Evolutionary conservation across 2,329 filamentous ascomycete species (phyloP).

Genomic region (Alternaria conjuncta): DNA sequence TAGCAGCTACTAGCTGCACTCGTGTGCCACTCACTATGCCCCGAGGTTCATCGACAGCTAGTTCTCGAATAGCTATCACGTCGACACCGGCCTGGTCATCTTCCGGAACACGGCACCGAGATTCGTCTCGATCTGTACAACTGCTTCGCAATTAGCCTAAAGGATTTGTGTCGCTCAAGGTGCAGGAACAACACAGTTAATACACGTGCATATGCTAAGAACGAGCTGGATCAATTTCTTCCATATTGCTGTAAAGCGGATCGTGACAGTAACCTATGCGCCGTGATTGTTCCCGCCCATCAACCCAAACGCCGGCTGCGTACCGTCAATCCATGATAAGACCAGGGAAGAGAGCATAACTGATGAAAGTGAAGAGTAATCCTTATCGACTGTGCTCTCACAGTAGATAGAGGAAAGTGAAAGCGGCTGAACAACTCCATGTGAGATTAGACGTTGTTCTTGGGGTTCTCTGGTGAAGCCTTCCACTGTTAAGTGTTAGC

Average conservation of each 20-base stretch:
- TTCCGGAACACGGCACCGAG: not conserved
- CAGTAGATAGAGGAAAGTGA: not conserved
- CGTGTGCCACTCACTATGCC: not conserved
- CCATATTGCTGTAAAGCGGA: constrained; percentile 30
- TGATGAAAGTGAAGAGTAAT: not conserved
- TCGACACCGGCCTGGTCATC: not conserved
- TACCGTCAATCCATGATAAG: not conserved
- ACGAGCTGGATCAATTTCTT: constrained; percentile 21
- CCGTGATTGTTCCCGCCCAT: constrained; percentile 6
- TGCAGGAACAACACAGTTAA: constrained; percentile 31
- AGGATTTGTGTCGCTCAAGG: constrained; percentile 21
- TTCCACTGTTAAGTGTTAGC: constrained; percentile 40
- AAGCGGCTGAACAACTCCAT: not conserved
- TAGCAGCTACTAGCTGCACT: not conserved
- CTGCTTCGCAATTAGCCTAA: constrained; percentile 28
- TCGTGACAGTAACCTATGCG: constrained; percentile 13
- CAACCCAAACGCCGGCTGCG: constrained; percentile 1
- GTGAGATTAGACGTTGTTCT: constrained; percentile 32
- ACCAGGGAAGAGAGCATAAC: not conserved
- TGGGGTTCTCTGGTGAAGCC: constrained; percentile 44
- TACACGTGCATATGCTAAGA: constrained; percentile 13
- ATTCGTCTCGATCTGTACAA: not conserved
- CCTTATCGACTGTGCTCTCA: not conserved
- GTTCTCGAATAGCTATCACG: not conserved
- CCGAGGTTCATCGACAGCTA: not conserved